Percentiles rank a stretch among this genome's conserved stretches.
Evolutionary conservation across 306 rosid species (phyloP).

Genomic region (Rosa chinensis): DNA sequence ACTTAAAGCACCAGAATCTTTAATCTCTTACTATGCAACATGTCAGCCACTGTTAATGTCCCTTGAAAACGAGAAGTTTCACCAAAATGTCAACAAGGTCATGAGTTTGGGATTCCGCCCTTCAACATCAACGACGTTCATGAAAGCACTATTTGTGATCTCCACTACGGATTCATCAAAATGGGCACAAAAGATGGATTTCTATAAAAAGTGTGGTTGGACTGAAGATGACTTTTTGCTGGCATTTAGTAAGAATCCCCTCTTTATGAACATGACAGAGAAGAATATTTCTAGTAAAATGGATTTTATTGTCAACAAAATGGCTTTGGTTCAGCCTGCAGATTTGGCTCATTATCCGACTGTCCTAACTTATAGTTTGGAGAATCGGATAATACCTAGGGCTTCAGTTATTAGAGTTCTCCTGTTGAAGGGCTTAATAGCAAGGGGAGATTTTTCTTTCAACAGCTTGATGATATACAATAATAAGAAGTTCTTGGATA

Average conservation of each 20-base stretch:
- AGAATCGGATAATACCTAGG: not conserved
- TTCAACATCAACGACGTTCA: not conserved
- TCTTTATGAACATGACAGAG: not conserved
- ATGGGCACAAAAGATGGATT: not conserved
- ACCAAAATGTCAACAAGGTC: not conserved
- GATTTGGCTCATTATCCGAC: not conserved
- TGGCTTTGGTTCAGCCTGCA: slow-evolving; percentile 1
- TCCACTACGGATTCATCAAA: not conserved
- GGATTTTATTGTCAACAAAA: not conserved
- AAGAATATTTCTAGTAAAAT: not conserved
- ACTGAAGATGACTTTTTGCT: not conserved
- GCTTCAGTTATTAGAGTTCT: slow-evolving; percentile 3
- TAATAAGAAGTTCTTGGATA: not conserved
- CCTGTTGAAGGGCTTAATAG: not conserved
- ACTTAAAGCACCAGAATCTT: not conserved
- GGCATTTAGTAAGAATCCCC: not conserved
- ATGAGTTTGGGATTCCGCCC: not conserved
- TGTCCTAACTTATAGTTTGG: not conserved
- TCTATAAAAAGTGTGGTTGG: not conserved
- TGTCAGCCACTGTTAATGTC: not conserved
- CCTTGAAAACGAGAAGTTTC: not conserved
- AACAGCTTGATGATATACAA: not conserved
- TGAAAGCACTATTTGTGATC: not conserved
- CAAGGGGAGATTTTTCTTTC: not conserved
- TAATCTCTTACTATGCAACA: not conserved